phyloP scores from a whole-genome alignment of 805 yeast species.

The Kuraishia capsulata region DNA sequence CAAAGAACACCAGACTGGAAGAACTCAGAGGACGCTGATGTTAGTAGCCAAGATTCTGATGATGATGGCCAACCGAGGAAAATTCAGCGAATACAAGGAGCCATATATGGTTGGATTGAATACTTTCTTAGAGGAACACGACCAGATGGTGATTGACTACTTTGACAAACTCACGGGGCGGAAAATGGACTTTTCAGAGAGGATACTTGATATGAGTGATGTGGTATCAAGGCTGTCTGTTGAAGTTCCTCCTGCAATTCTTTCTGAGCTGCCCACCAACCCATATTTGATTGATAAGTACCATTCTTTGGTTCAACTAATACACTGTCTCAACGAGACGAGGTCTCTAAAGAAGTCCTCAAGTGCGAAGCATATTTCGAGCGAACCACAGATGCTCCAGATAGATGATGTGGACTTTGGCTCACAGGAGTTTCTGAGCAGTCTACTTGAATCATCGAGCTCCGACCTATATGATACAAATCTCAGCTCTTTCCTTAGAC shows the following conservation, averaged over 20 bases:
- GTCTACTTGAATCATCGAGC: conserved; percentile 18
- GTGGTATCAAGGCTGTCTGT: conserved; percentile 47
- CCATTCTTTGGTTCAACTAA: conserved; percentile 49
- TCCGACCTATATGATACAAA: conserved; percentile 1
- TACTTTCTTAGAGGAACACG: conserved; percentile 49
- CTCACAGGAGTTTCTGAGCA: conserved; percentile 49
- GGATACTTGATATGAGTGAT: conserved; percentile 40
- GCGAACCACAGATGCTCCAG: conserved; percentile 17
- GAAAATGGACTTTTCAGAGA: conserved; percentile 52
- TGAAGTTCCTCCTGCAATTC: conserved; percentile 39
- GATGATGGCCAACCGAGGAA: conserved; percentile 68
- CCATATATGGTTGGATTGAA: conserved; percentile 72
- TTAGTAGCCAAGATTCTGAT: conserved; percentile 72
- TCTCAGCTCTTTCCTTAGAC: conserved; percentile 26
- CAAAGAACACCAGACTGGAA: conserved; percentile 60
- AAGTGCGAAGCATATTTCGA: not conserved
- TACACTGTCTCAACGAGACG: conserved; percentile 30
- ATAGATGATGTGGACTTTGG: conserved; percentile 50
- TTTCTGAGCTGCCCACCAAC: conserved; percentile 56
- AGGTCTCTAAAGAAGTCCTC: conserved; percentile 21
- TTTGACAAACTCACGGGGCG: conserved; percentile 65
- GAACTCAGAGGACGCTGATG: conserved; percentile 69
- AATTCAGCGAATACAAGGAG: conserved; percentile 73
- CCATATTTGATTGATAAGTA: conserved; percentile 65
- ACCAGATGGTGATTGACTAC: conserved; percentile 53